Evolutionary conservation across 768 basidiomycete species (phyloP), one percentile per base, ranked within the genome.

Genomic region (Tremella mesenterica): DNA sequence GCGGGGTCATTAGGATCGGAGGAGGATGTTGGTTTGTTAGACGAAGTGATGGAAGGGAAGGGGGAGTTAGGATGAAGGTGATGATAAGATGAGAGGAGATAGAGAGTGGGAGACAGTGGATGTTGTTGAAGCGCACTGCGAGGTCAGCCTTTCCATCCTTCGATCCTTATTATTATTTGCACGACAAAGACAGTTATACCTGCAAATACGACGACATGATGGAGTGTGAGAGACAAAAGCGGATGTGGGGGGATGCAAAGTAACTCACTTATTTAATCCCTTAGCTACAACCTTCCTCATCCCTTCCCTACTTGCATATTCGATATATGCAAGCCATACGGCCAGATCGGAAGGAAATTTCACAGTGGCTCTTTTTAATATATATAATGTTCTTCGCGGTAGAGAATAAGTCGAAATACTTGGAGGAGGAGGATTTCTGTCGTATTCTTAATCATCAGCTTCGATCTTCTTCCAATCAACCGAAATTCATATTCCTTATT

Each of bases 281-380:
- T 86, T 79, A 3, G 85, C 85, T 2, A 89, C 86, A 20, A 93
- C 77, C 39, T 85, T 81, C 14, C 81, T 77, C 41, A 90, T 89
- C 0, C 83, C 82, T 67, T 88, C 84, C 43, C 81, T 78, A 71
- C 87, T 85, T 0, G 89, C 90, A 20, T 88, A 79, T 53, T 87
- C 79, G 44, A 92, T 83, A 67, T 93, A 95, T 59, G 91, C 85
- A 44, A 86, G 76, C 91, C 91, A 96, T 8, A 92, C 78, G 3
- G 79, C 83, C 4, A 93, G 78, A 69, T 96, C 91, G 9, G 80
- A 80, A 63, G 88, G 88, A 80, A 96, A 95, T 65, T 84, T 86
- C 69, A 81, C 83, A 20, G 91, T 77, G 1, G 88, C 91, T 18
- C 91, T 82, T 71, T 93, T 88, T 61, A 93, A 89, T 53, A 93